Conservation (phyloP, 139 green algal species). For the Pedinophyceae sp. region DNA sequence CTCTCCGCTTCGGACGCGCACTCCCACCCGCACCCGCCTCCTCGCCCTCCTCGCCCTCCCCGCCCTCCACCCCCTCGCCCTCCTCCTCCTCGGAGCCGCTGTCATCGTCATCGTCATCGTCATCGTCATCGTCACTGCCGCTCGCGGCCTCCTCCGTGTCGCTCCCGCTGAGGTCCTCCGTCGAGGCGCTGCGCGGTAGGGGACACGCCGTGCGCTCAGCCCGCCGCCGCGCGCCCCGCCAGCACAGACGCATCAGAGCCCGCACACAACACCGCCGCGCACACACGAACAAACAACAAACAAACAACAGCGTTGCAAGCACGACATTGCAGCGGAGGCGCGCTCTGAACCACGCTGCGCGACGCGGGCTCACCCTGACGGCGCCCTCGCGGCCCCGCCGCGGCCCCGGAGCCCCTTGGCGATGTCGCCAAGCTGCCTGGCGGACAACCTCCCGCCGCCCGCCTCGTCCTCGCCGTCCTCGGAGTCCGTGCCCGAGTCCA, state of each 20-base stretch:
- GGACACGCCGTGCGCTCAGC: background rate
- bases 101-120: constrained; percentile 11
- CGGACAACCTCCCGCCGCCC: background rate
- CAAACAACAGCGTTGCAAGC: no score
- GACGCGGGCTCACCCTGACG: no score
- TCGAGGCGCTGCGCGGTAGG: background rate
- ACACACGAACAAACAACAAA: no score
- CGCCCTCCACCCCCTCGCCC: no score
- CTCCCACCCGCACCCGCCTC: constrained; percentile 36
- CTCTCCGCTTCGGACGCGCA: constrained; percentile 15
- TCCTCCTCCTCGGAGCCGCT: constrained; percentile 13
- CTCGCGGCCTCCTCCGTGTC: background rate
- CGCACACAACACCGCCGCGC: no score
- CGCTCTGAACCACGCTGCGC: no score
- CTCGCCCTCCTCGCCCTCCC: constrained; percentile 18
- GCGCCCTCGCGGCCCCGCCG: no score
- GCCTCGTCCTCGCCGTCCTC: constrained; percentile 10
- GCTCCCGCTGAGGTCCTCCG: background rate
- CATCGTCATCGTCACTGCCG: constrained; percentile 6
- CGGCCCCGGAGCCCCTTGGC: no score
- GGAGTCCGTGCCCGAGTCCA: constrained; percentile 2
- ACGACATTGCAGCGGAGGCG: no score
- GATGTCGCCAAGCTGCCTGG: constrained; percentile 1
- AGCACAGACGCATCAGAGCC: no score
- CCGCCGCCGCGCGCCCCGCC: no score